phyloP scores from a whole-genome alignment of 192 early-diverging fungal genomes.

The Coemansia sp. region DNA sequence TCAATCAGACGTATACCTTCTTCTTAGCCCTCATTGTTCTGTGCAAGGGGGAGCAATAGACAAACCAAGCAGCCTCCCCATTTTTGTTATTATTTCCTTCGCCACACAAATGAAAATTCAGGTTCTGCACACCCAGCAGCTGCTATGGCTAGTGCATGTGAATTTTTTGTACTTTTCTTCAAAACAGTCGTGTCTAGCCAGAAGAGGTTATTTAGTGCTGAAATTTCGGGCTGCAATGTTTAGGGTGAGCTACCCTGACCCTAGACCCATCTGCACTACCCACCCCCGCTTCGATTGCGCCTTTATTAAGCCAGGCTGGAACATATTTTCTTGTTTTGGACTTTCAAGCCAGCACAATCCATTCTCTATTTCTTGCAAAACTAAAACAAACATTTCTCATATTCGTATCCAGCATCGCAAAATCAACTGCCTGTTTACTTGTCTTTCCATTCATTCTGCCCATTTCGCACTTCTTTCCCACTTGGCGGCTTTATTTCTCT shows the following conservation, averaged over 20 bases:
- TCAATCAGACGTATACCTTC: neutral
- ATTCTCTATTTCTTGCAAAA: neutral
- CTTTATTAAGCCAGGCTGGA: neutral
- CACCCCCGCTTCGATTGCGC: constrained; percentile 6
- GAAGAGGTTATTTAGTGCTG: constrained; percentile 9
- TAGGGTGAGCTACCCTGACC: constrained; percentile 16
- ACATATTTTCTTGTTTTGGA: constrained; percentile 7
- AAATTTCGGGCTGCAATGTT: neutral
- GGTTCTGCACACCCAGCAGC: constrained; percentile 12
- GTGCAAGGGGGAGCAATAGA: constrained; percentile 21
- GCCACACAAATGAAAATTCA: neutral
- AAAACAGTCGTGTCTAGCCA: neutral
- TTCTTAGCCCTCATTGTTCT: constrained; percentile 33
- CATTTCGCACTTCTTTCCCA: neutral
- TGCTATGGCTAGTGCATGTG: constrained; percentile 11
- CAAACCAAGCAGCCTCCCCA: constrained; percentile 19
- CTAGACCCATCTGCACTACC: neutral
- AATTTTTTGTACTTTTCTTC: constrained; percentile 5
- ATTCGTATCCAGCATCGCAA: neutral
- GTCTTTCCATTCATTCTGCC: neutral
- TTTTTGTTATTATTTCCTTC: constrained; percentile 15
- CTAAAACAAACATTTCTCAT: constrained; percentile 12
- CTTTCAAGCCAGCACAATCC: neutral
- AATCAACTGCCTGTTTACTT: constrained; percentile 6
- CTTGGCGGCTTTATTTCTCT: constrained; percentile 5